Evolutionary conservation across 192 early-diverging fungal species (phyloP).

Genomic region (Chytriomyces hyalinus): DNA sequence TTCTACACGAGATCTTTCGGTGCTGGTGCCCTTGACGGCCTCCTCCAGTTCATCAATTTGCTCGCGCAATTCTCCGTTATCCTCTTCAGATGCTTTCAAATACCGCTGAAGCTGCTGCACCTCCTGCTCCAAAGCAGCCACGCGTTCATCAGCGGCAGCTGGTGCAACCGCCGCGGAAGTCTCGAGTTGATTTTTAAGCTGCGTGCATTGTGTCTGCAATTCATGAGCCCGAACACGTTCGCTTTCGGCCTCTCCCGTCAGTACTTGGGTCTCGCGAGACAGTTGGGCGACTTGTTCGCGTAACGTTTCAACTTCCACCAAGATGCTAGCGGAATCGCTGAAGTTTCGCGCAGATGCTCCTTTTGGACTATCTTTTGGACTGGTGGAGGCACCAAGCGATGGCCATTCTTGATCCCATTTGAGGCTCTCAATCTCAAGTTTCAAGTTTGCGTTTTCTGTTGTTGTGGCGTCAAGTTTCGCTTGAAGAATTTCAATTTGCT

Average conservation of each 20-base stretch:
- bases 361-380: background rate
- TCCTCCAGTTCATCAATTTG: conserved; percentile 27
- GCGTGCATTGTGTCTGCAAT: background rate
- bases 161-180: background rate
- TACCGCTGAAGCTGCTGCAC: conserved; percentile 6
- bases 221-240: conserved; percentile 1
- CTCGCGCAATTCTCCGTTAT: conserved; percentile 23
- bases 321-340: background rate
- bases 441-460: background rate
- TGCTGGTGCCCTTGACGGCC: background rate
- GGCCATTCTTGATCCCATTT: conserved; percentile 26
- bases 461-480: background rate
- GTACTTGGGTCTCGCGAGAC: background rate
- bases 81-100: conserved; percentile 20
- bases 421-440: background rate
- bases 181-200: background rate
- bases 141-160: background rate
- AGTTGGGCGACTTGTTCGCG: conserved; percentile 1
- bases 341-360: too few relatives aligned
- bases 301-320: conserved; percentile 1
- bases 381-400: background rate
- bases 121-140: background rate
- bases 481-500: background rate
- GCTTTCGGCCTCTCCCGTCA: conserved; percentile 1
- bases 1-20: background rate